Evolutionary conservation across 768 basidiomycete genomes (phyloP).

Genomic region (Leccinum fibrillosum): DNA sequence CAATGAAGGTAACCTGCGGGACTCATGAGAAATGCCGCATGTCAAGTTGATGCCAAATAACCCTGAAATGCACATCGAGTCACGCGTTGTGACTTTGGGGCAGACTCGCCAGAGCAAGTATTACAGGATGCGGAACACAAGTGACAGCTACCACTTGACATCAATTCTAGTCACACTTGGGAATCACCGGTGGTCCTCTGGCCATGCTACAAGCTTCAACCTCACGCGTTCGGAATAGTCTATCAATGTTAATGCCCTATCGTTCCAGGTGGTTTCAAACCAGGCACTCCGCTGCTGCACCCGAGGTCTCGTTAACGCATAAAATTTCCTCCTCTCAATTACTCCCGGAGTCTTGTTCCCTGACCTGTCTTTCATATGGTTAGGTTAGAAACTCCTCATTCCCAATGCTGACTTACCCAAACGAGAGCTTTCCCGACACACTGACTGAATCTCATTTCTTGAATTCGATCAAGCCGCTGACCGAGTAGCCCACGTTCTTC

Average conservation of each 20-base stretch:
- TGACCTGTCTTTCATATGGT: conserved; percentile 24
- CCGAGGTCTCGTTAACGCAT: too few species aligned
- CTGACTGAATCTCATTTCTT: conserved; percentile 16
- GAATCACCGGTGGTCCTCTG: too few species aligned
- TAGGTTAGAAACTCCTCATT: conserved; percentile 10
- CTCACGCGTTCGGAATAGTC: too few species aligned
- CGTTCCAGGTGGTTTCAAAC: too few species aligned
- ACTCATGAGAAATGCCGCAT: neutral
- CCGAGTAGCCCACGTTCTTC: conserved; percentile 27
- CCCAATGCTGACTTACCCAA: conserved; percentile 14
- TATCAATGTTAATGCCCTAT: too few species aligned
- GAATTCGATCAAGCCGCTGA: conserved; percentile 32
- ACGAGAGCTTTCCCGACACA: conserved; percentile 9
- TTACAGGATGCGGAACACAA: neutral
- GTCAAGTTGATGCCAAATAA: neutral
- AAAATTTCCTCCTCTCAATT: conserved; percentile 16
- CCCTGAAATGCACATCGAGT: neutral
- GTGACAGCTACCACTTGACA: neutral
- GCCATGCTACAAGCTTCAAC: too few species aligned
- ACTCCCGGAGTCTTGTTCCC: conserved; percentile 11
- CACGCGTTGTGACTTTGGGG: too few species aligned
- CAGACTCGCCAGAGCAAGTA: neutral
- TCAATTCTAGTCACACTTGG: neutral
- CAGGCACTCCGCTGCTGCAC: too few species aligned
- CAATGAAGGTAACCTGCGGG: neutral